A percentile compares a stretch with the other conserved stretches of the same genome.
Conservation (phyloP, 2,329 filamentous ascomycete genomes). For the Epichloe uncinata region DNA sequence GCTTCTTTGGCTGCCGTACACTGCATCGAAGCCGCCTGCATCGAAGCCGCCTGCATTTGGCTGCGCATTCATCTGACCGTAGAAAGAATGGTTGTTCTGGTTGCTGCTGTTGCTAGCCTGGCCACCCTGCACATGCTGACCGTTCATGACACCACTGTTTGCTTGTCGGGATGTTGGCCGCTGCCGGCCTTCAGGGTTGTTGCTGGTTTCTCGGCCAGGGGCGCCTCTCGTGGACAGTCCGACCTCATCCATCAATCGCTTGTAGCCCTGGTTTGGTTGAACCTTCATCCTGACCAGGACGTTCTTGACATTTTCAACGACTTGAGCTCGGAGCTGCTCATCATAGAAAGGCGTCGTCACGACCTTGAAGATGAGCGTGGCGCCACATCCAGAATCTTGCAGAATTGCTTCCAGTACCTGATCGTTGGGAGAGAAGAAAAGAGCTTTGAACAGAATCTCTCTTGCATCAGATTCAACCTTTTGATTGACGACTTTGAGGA, state of each 20-base stretch:
- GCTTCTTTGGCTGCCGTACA: constrained; percentile 36
- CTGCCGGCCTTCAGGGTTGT: constrained; percentile 35
- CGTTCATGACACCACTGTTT: constrained; percentile 22
- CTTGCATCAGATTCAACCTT: constrained; percentile 86
- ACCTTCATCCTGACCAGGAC: constrained; percentile 85
- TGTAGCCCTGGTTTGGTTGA: constrained; percentile 90
- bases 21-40: constrained; percentile 35
- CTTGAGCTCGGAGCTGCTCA: constrained; percentile 73
- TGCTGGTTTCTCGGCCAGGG: constrained; percentile 29
- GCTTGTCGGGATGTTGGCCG: constrained; percentile 44
- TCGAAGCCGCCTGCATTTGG: constrained; percentile 27
- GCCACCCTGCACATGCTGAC: constrained; percentile 26
- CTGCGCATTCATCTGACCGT: constrained; percentile 34
- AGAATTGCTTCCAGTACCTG: constrained; percentile 81
- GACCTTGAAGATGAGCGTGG: constrained; percentile 96
- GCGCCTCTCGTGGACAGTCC: constrained; percentile 60
- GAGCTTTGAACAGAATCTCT: constrained; percentile 74
- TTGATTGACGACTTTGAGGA: constrained; percentile 97
- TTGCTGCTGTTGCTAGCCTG: constrained; percentile 14
- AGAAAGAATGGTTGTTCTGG: constrained; percentile 33
- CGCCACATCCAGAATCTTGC: constrained; percentile 80
- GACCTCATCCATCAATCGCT: constrained; percentile 97
- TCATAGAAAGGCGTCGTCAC: constrained; percentile 96
- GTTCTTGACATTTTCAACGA: constrained; percentile 82
- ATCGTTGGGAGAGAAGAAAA: constrained; percentile 86